Base-by-base conservation (phyloP, 2,329 filamentous ascomycete species). In the Trichoderma endophyticum region DNA sequence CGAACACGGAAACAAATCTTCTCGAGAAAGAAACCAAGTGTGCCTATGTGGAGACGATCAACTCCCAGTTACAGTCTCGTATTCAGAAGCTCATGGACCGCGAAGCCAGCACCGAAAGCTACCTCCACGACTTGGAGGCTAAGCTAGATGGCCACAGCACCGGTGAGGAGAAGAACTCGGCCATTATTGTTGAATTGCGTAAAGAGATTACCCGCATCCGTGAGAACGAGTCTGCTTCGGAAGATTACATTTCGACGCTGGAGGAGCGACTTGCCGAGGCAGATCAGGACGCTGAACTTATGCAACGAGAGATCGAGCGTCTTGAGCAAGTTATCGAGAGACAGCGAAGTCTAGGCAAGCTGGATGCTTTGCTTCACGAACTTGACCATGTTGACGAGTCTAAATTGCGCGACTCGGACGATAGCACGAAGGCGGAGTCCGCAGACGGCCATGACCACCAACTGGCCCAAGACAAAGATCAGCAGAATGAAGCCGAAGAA, bases 171-270 rank as follows among this genome's bases (percentile, higher is more conserved):
- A 96, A 94, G 85, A 97, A 96, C 76, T 90, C 93, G 7, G 90
- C 92, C 15, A 92, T 97, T 69, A 91, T 98, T 72, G 84, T 90
- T 65, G 94, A 98, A 79, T 85, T 99, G 68, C 93, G 95, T 65
- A 98, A 97, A 79, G 96, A 99, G 83, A 91, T 99, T 73, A 87
- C 92, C 28, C 91, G 95, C 56, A 89, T 95, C 18, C 90, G 95
- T 63, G 96, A 98, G 77, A 98, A 94, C 76, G 96, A 99, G 83
- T 89, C 91, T 4, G 92, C 92, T 51, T 94, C 91, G 76, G 96
- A 99, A 80, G 96, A 98, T 75, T 99, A 99, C 81, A 98, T 99
- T 68, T 97, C 95, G 1, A 98, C 95, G 0, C 85, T 99, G 12
- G 96, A 99, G 80, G 96, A 98, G 83, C 92, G 95, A 26, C 88